Evolutionary conservation across 192 early-diverging fungal genomes (phyloP).

Genomic region (Dissophora globulifera): DNA sequence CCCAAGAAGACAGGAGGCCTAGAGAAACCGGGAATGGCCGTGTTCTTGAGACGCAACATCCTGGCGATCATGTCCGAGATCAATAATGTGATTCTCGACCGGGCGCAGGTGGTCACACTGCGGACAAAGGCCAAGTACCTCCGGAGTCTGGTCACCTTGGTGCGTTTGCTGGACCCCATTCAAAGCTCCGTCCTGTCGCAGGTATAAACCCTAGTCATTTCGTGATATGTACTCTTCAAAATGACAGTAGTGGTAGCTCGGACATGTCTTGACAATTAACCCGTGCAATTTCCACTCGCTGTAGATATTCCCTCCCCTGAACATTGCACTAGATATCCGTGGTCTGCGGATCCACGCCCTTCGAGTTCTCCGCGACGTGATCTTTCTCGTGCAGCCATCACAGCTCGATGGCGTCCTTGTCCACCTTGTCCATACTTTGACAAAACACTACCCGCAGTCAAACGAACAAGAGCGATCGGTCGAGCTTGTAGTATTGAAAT

Average conservation of each 20-base stretch:
- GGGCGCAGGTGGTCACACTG: slow-evolving; percentile 12
- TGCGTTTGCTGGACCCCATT: slow-evolving; percentile 20
- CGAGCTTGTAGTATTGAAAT: slow-evolving; percentile 10
- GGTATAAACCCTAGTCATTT: not conserved
- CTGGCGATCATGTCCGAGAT: slow-evolving; percentile 42
- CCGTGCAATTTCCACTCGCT: too few species aligned
- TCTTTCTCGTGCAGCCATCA: not conserved
- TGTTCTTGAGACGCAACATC: slow-evolving; percentile 28
- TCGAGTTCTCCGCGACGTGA: slow-evolving; percentile 3
- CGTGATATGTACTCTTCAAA: not conserved
- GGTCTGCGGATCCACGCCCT: slow-evolving; percentile 24
- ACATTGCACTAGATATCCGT: slow-evolving; percentile 23
- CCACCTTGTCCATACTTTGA: slow-evolving; percentile 13
- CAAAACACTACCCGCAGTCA: slow-evolving; percentile 7
- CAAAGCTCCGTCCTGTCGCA: slow-evolving; percentile 27
- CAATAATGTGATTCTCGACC: slow-evolving; percentile 26
- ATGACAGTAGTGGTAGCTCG: not conserved
- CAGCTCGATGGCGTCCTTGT: slow-evolving; percentile 25
- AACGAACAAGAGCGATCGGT: not conserved
- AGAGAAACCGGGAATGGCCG: slow-evolving; percentile 16
- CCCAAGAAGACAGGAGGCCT: not conserved
- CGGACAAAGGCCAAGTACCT: slow-evolving; percentile 28
- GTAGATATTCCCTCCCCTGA: slow-evolving; percentile 35
- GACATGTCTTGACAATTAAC: too few species aligned
- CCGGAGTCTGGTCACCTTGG: slow-evolving; percentile 14